Evolutionary conservation across 148 eudicot species (phyloP), one percentile per base, ranked within the genome.

Genomic region (Suaeda aralocaspica): DNA sequence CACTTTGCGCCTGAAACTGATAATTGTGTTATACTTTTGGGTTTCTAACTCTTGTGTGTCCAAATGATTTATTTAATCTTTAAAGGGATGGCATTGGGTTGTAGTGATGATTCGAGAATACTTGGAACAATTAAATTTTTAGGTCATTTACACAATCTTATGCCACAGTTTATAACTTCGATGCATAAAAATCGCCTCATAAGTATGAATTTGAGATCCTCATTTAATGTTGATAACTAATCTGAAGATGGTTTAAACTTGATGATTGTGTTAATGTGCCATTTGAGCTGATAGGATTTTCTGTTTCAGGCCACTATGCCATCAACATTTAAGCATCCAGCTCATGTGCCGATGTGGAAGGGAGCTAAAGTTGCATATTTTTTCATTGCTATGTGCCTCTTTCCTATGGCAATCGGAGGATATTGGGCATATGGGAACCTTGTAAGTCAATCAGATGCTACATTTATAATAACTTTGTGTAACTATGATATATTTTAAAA

Each of bases 311-410:
- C 99, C 15, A 94, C 99, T 13, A 94, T 94, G 99, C 99, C 98
- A 22, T 94, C 99, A 50, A 94, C 96, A 1, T 91, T 94, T 78
- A 94, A 94, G 87, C 90, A 91, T 77, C 99, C 99, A 13, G 97
- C 99, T 25, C 91, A 94, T 76, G 97, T 94, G 79, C 97, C 97
- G 21, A 94, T 94, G 99, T 94, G 99, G 99, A 94, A 78, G 80
- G 99, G 99, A 80, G 99, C 96, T 13, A 94, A 94, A 76, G 88
- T 89, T 81, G 99, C 99, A 4, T 94, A 94, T 67, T 82, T 87
- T 76, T 84, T 94, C 64, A 89, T 94, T 36, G 99, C 99, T 1
- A 68, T 86, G 93, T 91, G 99, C 84, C 68, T 94, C 75, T 94
- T 94, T 57, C 99, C 97, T 0, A 80, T 94, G 18, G 97, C 99